These are phyloP conservation scores for Hymenoscyphus albidus DNA, from an alignment of 2,329 filamentous ascomycete species.

Conservation along the genomic window DNA sequence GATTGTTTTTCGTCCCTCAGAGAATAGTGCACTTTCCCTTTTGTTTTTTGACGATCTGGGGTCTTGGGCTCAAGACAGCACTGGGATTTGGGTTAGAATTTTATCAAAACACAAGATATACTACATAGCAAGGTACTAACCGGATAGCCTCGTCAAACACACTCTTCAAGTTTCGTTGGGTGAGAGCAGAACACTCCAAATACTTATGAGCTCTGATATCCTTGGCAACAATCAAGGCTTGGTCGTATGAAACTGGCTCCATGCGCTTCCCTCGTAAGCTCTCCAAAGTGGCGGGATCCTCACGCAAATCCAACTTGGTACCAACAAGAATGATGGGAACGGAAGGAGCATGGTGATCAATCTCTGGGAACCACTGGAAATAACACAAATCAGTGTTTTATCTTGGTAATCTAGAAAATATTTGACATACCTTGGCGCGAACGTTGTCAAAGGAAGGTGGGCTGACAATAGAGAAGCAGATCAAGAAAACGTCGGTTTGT, in stretches of 20 bases:
- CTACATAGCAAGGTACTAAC: conserved; percentile 48
- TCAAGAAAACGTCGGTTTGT: conserved; percentile 96
- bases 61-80: conserved; percentile 67
- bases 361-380: conserved; percentile 88
- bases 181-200: conserved; percentile 94
- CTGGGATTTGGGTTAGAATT: conserved; percentile 40
- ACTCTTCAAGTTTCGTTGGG: conserved; percentile 94
- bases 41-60: conserved; percentile 55
- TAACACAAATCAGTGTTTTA: conserved; percentile 12
- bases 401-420: no score
- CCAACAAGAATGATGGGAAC: conserved; percentile 96
- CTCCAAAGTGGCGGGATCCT: conserved; percentile 79
- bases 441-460: conserved; percentile 98
- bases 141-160: conserved; percentile 98
- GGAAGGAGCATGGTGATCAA: conserved; percentile 91
- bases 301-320: conserved; percentile 92
- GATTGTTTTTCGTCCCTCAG: conserved; percentile 35
- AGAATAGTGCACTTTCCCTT: conserved; percentile 66
- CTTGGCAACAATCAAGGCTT: conserved; percentile 82
- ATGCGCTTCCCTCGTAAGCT: conserved; percentile 86
- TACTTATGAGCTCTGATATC: conserved; percentile 97
- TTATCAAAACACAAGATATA: conserved; percentile 1
- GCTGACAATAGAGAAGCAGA: conserved; percentile 98
- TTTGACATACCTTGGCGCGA: conserved; percentile 77
- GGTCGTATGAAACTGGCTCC: conserved; percentile 94